phyloP scores from a whole-genome alignment of 148 eudicot genomes.

The Polygonum maritimum region DNA sequence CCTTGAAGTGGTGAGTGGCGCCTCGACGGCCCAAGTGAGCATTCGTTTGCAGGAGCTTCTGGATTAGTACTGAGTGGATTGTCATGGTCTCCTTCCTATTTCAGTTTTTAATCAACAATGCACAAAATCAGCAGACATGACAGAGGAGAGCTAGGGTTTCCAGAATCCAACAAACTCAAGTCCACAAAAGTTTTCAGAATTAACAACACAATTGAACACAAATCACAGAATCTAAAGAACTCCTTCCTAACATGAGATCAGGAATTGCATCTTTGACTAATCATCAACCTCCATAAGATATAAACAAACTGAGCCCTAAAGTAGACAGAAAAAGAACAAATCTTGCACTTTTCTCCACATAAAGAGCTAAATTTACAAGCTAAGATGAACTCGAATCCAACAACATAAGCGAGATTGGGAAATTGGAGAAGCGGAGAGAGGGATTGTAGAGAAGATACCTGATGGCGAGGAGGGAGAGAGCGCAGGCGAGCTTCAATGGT shows the following conservation, averaged over 20 bases:
- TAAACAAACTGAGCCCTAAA: neutral
- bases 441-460: neutral
- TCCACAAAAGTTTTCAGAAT: neutral
- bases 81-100: constrained; percentile 33
- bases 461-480: neutral
- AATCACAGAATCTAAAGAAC: neutral
- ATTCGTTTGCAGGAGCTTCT: constrained; percentile 70
- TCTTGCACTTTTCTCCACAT: neutral
- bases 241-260: neutral
- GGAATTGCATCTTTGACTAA: neutral
- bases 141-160: neutral
- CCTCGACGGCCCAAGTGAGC: constrained; percentile 68
- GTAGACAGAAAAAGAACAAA: neutral
- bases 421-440: neutral
- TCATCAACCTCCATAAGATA: neutral
- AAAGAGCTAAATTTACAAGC: neutral
- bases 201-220: neutral
- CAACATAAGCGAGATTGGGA: neutral
- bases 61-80: constrained; percentile 71
- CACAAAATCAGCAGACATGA: no score
- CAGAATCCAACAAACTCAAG: neutral
- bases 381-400: neutral
- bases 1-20: constrained; percentile 65
- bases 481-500: neutral
- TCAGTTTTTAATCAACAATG: constrained; percentile 1